Base-by-base conservation (phyloP, 1,139 yeast genomes). In the Kodamaea derodonti region DNA sequence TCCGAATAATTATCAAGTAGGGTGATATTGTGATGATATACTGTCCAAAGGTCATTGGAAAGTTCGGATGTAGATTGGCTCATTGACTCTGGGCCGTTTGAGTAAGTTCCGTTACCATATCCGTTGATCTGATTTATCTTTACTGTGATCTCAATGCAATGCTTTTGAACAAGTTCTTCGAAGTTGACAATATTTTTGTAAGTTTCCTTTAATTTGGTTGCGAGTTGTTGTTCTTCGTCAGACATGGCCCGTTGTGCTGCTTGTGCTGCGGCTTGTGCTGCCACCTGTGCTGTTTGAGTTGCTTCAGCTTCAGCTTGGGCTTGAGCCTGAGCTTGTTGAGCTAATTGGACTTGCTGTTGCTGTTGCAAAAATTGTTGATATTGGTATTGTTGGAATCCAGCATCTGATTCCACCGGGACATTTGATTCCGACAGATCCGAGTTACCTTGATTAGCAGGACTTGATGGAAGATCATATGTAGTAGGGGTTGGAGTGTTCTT, bases 171-270 rank as follows among this genome's bases (percentile, higher is more conserved):
- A 38, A 78, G 75, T 40, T 79, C 80, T 59, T 82, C 90, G 45
- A 72, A 72, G 44, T 75, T 76, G 35, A 82, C 80, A 32, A 83
- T 82, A 37, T 75, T 68, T 47, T 80, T 80, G 54, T 82, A 83
- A 5, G 87, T 80, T 49, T 82, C 88, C 52, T 83, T 86, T 20
- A 82, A 56, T 48, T 81, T 81, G 3, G 83, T 69, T 4, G 86
- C 85, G 35, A 82, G 61, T 37, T 78, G 78, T 45, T 80, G 88
- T 52, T 82, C 87, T 50, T 81, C 85, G 39, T 75, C 82, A 2
- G 79, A 60, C 63, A 76, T 68, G 14, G 67, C 61, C 28, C 75
- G 52, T 29, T 28, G 36, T n/a, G 30, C 25, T 8, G 35, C 29
- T 28, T 12, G 45, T 20, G 35, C 14, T 47, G 58, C 5, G 47